phyloP scores from a whole-genome alignment of 2,329 filamentous ascomycete species.

The Cryphonectria carpinicola region DNA sequence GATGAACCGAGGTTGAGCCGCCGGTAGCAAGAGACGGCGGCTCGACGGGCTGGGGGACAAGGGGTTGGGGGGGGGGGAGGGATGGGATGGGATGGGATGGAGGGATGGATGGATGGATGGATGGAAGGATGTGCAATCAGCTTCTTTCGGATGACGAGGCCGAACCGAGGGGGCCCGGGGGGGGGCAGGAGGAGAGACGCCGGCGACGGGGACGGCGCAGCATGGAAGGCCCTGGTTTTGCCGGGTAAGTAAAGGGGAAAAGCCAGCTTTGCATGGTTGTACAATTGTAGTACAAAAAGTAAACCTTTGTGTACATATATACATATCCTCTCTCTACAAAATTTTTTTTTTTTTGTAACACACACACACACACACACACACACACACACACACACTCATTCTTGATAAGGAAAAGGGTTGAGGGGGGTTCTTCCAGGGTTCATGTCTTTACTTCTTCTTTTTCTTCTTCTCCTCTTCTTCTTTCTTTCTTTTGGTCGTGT shows the following conservation, averaged over 20 bases:
- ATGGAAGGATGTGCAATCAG: not conserved
- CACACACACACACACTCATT: no score
- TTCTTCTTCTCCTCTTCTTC: not conserved
- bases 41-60: slow-evolving; percentile 20
- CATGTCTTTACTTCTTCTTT: not conserved
- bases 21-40: slow-evolving; percentile 24
- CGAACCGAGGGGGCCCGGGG: not conserved
- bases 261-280: no score
- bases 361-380: no score
- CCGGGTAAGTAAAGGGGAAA: no score
- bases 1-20: slow-evolving; percentile 25
- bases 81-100: no score
- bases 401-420: no score
- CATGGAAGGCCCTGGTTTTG: not conserved
- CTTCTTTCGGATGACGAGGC: slow-evolving; percentile 2
- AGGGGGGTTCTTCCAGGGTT: not conserved
- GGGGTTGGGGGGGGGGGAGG: not conserved
- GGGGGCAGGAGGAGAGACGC: not conserved
- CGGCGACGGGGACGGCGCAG: slow-evolving; percentile 18
- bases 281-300: no score
- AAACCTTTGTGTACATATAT: no score
- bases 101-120: not conserved
- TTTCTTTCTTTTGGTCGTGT: not conserved
- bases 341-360: no score
- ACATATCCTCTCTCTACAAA: no score